A percentile compares a stretch with the other conserved stretches of the same genome.
Evolutionary conservation across 2,329 filamentous ascomycete species (phyloP).

Genomic region (Microdochium paspali): DNA sequence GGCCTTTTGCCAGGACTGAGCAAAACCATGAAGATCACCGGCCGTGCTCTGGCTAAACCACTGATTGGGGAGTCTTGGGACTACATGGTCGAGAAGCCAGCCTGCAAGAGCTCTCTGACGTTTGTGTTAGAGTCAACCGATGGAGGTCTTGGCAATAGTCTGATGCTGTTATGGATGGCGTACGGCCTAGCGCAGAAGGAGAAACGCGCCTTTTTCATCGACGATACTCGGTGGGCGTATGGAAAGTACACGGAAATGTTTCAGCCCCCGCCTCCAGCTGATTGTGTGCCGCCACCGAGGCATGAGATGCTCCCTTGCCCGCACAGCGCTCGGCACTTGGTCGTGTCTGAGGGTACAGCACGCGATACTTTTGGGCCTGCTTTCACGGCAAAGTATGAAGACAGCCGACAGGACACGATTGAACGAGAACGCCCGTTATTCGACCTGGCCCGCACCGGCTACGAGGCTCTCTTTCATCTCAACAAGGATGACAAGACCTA

Average conservation of each 20-base stretch:
- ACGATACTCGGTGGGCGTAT: conserved; percentile 77
- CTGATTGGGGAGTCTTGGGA: conserved; percentile 39
- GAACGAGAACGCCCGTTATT: conserved; percentile 53
- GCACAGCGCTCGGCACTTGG: conserved; percentile 62
- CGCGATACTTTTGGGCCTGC: conserved; percentile 52
- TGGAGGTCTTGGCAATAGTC: conserved; percentile 65
- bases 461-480: conserved; percentile 66
- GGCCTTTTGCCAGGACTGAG: conserved; percentile 47
- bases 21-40: conserved; percentile 26
- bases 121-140: conserved; percentile 68
- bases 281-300: conserved; percentile 62
- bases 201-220: conserved; percentile 70
- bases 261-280: conserved; percentile 50
- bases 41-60: conserved; percentile 15
- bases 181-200: conserved; percentile 72
- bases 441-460: conserved; percentile 58
- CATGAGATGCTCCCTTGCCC: conserved; percentile 75
- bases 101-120: conserved; percentile 65
- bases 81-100: conserved; percentile 33
- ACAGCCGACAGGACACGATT: conserved; percentile 36
- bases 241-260: conserved; percentile 69
- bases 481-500: conserved; percentile 56
- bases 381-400: conserved; percentile 44
- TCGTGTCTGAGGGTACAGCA: conserved; percentile 62
- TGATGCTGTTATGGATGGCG: conserved; percentile 76